Conservation (phyloP, 371 early-diverging fungal species). For the Apophysomyces elegans region DNA sequence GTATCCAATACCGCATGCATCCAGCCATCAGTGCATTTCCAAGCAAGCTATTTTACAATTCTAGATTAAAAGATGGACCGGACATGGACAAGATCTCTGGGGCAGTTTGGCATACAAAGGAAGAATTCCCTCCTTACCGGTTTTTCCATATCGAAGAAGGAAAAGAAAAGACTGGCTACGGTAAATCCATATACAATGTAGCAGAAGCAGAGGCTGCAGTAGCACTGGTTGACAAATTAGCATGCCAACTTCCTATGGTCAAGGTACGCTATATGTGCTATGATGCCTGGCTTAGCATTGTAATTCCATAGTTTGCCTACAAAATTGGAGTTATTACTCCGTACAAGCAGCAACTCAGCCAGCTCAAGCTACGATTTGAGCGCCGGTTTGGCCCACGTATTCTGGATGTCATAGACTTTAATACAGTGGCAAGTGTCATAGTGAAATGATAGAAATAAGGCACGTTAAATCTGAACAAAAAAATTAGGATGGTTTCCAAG, state of each 20-base stretch:
- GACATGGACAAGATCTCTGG: conserved; percentile 61
- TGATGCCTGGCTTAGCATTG: background rate
- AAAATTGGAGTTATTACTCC: conserved; percentile 92
- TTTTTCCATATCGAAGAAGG: conserved; percentile 82
- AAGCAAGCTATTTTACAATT: conserved; percentile 82
- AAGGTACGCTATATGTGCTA: conserved; percentile 44
- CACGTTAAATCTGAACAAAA: background rate
- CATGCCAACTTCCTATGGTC: conserved; percentile 52
- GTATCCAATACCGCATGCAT: conserved; percentile 98
- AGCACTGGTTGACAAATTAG: conserved; percentile 70
- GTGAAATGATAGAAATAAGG: background rate
- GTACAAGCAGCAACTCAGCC: conserved; percentile 86
- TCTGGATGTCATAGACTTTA: conserved; percentile 84
- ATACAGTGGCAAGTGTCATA: conserved; percentile 74
- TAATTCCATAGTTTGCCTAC: conserved; percentile 62
- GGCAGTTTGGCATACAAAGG: conserved; percentile 80
- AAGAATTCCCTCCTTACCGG: conserved; percentile 73
- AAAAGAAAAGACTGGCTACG: conserved; percentile 66
- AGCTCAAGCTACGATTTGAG: conserved; percentile 69
- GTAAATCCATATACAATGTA: conserved; percentile 81
- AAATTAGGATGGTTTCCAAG: conserved; percentile 96
- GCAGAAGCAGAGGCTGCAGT: conserved; percentile 82
- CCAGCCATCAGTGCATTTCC: conserved; percentile 91
- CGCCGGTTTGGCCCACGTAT: conserved; percentile 64
- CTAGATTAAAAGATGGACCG: conserved; percentile 77